Percentiles rank a stretch among this genome's conserved stretches.
Evolutionary conservation across 139 green algal species (phyloP).

Genomic region (Nannochloris sp.): DNA sequence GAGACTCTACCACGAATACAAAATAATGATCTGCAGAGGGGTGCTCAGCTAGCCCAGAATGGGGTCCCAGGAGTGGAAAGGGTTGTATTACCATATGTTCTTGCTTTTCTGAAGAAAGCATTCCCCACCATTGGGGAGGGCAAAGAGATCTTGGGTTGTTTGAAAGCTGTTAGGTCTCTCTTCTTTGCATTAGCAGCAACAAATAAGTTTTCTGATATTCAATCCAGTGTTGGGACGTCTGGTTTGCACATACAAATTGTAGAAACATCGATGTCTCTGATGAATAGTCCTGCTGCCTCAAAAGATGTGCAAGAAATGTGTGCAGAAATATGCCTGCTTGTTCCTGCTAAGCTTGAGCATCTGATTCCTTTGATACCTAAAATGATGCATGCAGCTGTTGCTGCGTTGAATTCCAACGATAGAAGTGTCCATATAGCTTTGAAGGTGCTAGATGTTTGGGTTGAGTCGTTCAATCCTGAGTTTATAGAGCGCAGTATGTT

Average conservation of each 20-base stretch:
- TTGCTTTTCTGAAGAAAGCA: slow-evolving; percentile 9
- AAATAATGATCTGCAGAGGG: slow-evolving; percentile 9
- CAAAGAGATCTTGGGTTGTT: slow-evolving; percentile 5
- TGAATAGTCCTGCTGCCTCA: slow-evolving; percentile 10
- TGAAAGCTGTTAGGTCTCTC: slow-evolving; percentile 15
- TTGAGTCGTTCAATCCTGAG: slow-evolving; percentile 88
- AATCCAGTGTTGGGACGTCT: slow-evolving; percentile 12
- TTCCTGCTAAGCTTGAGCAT: slow-evolving; percentile 65
- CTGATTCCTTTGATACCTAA: slow-evolving; percentile 69
- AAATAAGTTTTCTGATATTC: slow-evolving; percentile 27
- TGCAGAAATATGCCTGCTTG: slow-evolving; percentile 78
- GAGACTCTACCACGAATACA: slow-evolving; percentile 24
- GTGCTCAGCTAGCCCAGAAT: slow-evolving; percentile 13
- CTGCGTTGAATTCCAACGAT: slow-evolving; percentile 53
- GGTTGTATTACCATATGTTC: slow-evolving; percentile 16
- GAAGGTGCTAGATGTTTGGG: slow-evolving; percentile 82
- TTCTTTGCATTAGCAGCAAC: slow-evolving; percentile 17
- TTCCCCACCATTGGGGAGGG: background rate
- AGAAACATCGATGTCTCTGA: slow-evolving; percentile 9
- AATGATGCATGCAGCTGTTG: slow-evolving; percentile 76
- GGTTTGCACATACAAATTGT: slow-evolving; percentile 21
- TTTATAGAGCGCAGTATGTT: slow-evolving; percentile 88
- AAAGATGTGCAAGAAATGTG: slow-evolving; percentile 36
- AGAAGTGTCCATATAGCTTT: slow-evolving; percentile 46
- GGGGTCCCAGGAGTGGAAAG: slow-evolving; percentile 14